Conservation (phyloP, 257 asterid species). For the Solanum megistacrolobum region DNA sequence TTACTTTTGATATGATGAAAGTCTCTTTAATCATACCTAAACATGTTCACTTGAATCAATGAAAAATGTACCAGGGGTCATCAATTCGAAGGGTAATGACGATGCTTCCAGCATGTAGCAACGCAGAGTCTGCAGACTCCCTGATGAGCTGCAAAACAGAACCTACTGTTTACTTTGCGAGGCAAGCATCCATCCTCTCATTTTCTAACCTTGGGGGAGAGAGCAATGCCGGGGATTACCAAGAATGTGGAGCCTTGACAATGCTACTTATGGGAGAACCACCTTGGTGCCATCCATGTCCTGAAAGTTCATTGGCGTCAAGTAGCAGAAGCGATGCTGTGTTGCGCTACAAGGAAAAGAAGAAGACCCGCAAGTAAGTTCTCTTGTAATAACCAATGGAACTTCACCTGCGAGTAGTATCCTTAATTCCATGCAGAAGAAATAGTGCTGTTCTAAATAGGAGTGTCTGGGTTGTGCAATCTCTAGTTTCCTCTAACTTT, state of each 20-base stretch:
- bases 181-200: slow-evolving; percentile 31
- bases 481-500: background rate
- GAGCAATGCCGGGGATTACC: slow-evolving; percentile 21
- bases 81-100: slow-evolving; percentile 16
- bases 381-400: background rate
- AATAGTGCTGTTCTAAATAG: background rate
- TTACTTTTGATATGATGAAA: background rate
- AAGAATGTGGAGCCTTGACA: slow-evolving; percentile 30
- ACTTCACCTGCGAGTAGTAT: background rate
- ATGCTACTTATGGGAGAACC: slow-evolving; percentile 26
- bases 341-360: slow-evolving; percentile 58
- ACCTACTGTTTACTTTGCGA: slow-evolving; percentile 13
- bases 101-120: slow-evolving; percentile 35
- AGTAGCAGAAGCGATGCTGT: slow-evolving; percentile 48
- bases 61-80: slow-evolving; percentile 10
- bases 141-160: slow-evolving; percentile 41
- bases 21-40: background rate
- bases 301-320: slow-evolving; percentile 27
- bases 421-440: background rate
- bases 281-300: slow-evolving; percentile 10
- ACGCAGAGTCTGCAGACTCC: slow-evolving; percentile 23
- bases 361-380: slow-evolving; percentile 60
- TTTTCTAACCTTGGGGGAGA: slow-evolving; percentile 21
- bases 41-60: background rate
- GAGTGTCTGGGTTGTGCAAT: background rate